Base-by-base conservation (phyloP, 1,284 basidiomycete genomes). In the Tilletia indica region DNA sequence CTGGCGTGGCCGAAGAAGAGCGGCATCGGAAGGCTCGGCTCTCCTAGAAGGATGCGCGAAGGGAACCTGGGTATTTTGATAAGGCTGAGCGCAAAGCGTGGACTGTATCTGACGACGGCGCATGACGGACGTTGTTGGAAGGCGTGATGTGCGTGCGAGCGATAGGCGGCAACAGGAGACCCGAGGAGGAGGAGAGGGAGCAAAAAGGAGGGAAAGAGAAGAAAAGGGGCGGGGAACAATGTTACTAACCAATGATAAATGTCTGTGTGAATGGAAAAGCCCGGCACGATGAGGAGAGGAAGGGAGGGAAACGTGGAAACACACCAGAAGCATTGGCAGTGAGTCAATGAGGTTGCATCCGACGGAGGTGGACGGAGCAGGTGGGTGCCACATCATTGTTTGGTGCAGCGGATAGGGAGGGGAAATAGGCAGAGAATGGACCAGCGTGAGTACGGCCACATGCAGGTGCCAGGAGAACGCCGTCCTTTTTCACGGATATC, bases 161-260 rank as follows among this genome's bases (percentile, higher is more conserved):
- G n/a, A 36, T 9, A 67, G 64, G 14, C 31, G 31, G 14, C 9
- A 9, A 14, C 9, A 45, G 42, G 42, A 45, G 42, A 14, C 9
- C 21, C n/a, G 61, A 64, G 12, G 34, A 38, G 63, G 11, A 61
- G 67, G 34, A 34, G n/a, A 45, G 36, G 61, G 12, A 42, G 25
- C 25, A 31, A 31, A 31, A 31, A 31, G 56, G 34, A 19, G 51
- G 56, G 5, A 25, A 58, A 31, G 21, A 66, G 48, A 47, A 67
- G 34, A 48, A 56, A 70, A 67, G 67, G 67, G 64, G 51, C 58
- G 67, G 73, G 61, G 47, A 38, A 68, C 11, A 19, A 48, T 36
- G 63, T 49, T 78, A 77, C 78, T 80, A 73, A 80, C 78, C 78
- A 71, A 80, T 80, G 68, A 80, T 74, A 68, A 78, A 75, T 39